Percentiles rank a stretch among this genome's conserved stretches.
Evolutionary conservation across 2,329 filamentous ascomycete genomes (phyloP).

Genomic region (Tolypocladium nubicola): DNA sequence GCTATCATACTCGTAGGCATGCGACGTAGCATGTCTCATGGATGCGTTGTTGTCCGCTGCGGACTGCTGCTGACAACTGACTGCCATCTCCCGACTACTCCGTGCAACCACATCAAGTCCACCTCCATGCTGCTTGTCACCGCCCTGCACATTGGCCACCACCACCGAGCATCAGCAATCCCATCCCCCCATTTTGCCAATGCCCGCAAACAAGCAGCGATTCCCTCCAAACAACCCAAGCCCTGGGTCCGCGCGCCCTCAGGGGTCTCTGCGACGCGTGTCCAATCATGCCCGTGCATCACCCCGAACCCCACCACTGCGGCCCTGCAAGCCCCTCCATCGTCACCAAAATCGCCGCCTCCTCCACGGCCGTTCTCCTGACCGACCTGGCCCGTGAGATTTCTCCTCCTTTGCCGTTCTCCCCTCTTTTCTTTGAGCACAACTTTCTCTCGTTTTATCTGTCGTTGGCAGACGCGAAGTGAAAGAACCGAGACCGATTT

Average conservation of each 20-base stretch:
- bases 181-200: neutral
- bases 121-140: neutral
- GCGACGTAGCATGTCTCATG: neutral
- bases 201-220: neutral
- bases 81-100: too few relatives aligned
- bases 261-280: neutral
- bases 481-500: neutral
- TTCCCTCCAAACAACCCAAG: neutral
- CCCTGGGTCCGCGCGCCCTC: neutral
- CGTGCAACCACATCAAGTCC: neutral
- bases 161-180: neutral
- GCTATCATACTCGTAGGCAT: too few relatives aligned
- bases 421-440: neutral
- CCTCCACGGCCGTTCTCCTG: neutral
- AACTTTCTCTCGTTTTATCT: neutral
- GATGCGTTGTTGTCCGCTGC: neutral
- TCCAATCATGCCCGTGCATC: neutral
- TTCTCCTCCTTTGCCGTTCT: neutral
- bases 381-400: conserved; percentile 3
- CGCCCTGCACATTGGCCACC: neutral
- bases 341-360: conserved; percentile 18
- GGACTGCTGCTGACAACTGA: neutral
- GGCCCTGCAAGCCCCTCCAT: conserved; percentile 17
- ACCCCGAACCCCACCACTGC: conserved; percentile 3
- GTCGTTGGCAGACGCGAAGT: neutral